Evolutionary conservation across 306 rosid species (phyloP), one percentile per base, ranked within the genome.

Genomic region (Sicyos edulis): DNA sequence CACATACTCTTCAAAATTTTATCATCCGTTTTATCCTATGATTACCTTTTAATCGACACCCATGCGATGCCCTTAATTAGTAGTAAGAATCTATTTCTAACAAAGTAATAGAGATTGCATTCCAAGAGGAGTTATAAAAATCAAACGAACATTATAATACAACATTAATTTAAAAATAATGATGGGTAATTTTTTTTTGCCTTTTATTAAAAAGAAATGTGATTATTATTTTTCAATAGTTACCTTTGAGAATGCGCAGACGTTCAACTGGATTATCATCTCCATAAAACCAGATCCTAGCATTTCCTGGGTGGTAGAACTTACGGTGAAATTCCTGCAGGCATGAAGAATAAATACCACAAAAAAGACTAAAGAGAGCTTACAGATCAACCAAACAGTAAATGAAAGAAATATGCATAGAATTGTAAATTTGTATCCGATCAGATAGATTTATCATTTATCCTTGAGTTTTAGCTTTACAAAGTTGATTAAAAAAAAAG

Each of bases 271-370:
- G 92, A 89, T 91, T 89, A 80, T 93, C 99, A 80, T 93, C 95
- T 85, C 99, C 99, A 80, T 93, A 93, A 81, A 93, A 93, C 97
- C 97, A 93, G 75, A 93, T 91, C 49, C 97, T 82, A 14, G 99
- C 86, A 82, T 93, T 93, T 81, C 91, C 86, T 20, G 99, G 99
- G 78, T 93, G 99, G 72, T 93, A 93, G 81, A 87, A 93, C 76
- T 91, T 91, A 71, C 88, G 42, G 74, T 93, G 99, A 84, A 93
- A 93, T 81, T 93, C 99, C 99, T 91, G 92, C 51, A 82, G 26
- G 59, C 47, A 61, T 80, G 75, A 63, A 79, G 50, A 66, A 75
- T 49, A 74, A 56, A 54, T 32, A 40, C 7, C 26, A 45, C 40
- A 58, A 11, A 15, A 52, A 53, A 15, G 8, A 37, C 44, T 37